These are phyloP conservation scores for Nigrospora osmanthi DNA, from an alignment of 2,329 filamentous ascomycete genomes.

Conservation along the genomic window DNA sequence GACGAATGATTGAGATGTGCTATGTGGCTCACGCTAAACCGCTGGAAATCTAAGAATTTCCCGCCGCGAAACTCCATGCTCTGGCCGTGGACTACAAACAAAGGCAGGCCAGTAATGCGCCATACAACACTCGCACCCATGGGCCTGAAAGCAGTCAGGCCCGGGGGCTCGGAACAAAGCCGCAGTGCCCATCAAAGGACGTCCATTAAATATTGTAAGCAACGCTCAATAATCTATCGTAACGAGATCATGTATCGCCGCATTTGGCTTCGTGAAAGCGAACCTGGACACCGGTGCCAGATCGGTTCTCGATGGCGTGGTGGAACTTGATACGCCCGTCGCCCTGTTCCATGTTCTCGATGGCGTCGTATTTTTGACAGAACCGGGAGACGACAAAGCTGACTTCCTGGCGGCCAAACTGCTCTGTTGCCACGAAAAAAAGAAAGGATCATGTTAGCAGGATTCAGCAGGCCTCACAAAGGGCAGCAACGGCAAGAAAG, in stretches of 20 bases:
- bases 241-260: slow-evolving; percentile 2
- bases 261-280: slow-evolving; percentile 16
- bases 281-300: slow-evolving; percentile 24
- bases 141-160: too few species aligned
- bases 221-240: background rate
- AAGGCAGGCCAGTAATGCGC: too few species aligned
- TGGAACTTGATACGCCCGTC: slow-evolving; percentile 14
- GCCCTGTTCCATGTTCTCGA: slow-evolving; percentile 20
- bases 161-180: too few species aligned
- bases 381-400: slow-evolving; percentile 15
- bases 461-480: background rate
- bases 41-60: too few species aligned
- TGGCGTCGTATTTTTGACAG: slow-evolving; percentile 17
- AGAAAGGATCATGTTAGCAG: background rate
- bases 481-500: background rate
- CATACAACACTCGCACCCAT: too few species aligned
- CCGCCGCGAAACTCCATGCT: too few species aligned
- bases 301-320: slow-evolving; percentile 18
- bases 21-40: too few species aligned
- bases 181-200: too few species aligned
- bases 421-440: slow-evolving; percentile 6
- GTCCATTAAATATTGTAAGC: too few species aligned
- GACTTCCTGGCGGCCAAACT: slow-evolving; percentile 16
- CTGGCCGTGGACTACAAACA: too few species aligned
- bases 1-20: too few species aligned